A percentile compares a stretch with the other conserved stretches of the same genome.
These are phyloP conservation scores for Pythium graminicola DNA, from an alignment of 352 stramenopile genomes.

Conservation along the genomic window DNA sequence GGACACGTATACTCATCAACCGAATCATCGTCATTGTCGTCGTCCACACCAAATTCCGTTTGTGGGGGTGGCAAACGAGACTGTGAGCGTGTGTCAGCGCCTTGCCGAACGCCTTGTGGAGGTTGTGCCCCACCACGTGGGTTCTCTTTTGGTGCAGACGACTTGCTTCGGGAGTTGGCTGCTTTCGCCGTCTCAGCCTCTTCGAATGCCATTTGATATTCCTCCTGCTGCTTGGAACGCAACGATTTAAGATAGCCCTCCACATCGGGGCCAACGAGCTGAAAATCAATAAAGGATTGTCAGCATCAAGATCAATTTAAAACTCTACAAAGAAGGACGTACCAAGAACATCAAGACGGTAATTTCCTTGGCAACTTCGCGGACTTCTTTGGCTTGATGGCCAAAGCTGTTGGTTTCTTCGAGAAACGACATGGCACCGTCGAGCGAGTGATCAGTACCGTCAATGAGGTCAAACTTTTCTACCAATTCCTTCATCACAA, in stretches of 20 bases:
- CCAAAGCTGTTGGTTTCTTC: constrained; percentile 80
- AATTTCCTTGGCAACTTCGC: constrained; percentile 84
- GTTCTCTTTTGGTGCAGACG: constrained; percentile 4
- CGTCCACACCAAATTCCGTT: constrained; percentile 20
- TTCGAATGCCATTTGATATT: constrained; percentile 88
- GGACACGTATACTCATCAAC: constrained; percentile 87
- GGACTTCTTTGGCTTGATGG: constrained; percentile 85
- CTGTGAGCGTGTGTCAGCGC: constrained; percentile 8
- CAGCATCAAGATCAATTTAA: neutral
- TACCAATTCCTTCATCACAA: constrained; percentile 56
- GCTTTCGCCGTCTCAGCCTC: constrained; percentile 41
- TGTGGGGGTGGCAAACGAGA: neutral
- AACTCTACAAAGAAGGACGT: neutral
- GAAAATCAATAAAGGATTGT: neutral
- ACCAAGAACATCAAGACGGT: constrained; percentile 68
- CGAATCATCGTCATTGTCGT: constrained; percentile 65
- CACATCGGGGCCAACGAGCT: constrained; percentile 53
- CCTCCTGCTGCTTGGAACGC: constrained; percentile 86
- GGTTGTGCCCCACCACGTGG: neutral
- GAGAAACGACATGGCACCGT: constrained; percentile 69
- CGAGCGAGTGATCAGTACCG: constrained; percentile 44
- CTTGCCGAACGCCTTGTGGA: neutral
- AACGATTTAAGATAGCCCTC: constrained; percentile 75
- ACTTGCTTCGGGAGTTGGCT: constrained; percentile 17
- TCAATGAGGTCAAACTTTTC: constrained; percentile 43